These are phyloP conservation scores for Sporobolus alterniflorus DNA, from an alignment of 202 grass and related monocot genomes.

Conservation along the genomic window DNA sequence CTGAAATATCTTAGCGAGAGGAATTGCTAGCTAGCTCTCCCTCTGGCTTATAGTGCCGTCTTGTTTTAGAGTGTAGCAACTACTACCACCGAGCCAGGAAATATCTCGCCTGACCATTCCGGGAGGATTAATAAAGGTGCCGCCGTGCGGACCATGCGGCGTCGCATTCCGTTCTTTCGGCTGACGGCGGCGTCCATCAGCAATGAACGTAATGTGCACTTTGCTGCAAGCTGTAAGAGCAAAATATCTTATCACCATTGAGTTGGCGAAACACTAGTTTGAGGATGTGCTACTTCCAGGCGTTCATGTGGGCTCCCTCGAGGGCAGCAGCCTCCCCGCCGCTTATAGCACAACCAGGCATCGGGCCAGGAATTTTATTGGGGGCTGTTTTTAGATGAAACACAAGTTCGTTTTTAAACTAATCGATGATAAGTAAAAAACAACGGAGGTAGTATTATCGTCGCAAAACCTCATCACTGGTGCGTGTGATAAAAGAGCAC, in stretches of 20 bases:
- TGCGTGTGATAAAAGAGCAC: too few relatives aligned
- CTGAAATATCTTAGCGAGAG: slow-evolving; percentile 45
- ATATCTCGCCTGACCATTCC: slow-evolving; percentile 13
- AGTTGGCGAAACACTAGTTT: too few relatives aligned
- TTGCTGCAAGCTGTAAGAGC: too few relatives aligned
- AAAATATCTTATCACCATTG: too few relatives aligned
- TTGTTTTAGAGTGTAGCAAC: background rate
- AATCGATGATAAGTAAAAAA: too few relatives aligned
- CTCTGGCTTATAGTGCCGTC: background rate
- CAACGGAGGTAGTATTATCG: too few relatives aligned
- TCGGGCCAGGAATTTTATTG: too few relatives aligned
- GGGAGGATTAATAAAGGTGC: background rate
- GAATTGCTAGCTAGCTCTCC: background rate
- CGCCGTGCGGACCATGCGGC: slow-evolving; percentile 28
- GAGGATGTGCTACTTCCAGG: background rate
- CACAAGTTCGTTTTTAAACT: too few relatives aligned
- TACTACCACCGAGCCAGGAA: background rate
- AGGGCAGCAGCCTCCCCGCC: too few relatives aligned
- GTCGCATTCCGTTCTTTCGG: slow-evolving; percentile 26
- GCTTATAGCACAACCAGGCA: background rate
- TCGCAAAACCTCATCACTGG: too few relatives aligned
- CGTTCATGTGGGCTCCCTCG: background rate
- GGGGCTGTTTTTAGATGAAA: too few relatives aligned
- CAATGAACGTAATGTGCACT: background rate
- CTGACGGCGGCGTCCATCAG: background rate